These are phyloP conservation scores for Beta macrorhiza DNA, from an alignment of 179 eudicot species.

Conservation along the genomic window DNA sequence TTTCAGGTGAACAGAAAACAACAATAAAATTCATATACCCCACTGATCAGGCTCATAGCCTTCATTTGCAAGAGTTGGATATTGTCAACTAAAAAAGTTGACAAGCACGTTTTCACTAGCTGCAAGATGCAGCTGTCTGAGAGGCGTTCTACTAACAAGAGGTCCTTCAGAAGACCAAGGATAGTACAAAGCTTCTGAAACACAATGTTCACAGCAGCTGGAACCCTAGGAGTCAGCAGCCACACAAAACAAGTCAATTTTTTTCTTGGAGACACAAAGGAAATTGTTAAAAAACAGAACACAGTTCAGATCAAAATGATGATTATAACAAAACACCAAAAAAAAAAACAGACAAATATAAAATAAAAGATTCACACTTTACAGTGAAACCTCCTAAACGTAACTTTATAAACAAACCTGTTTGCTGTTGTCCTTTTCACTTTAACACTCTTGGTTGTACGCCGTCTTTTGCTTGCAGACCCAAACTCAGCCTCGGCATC, in stretches of 20 bases:
- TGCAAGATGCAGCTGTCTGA: slow-evolving; percentile 97
- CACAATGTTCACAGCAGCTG: slow-evolving; percentile 65
- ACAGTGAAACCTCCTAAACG: background rate
- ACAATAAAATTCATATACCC: slow-evolving; percentile 50
- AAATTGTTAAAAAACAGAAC: background rate
- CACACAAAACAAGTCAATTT: slow-evolving; percentile 20
- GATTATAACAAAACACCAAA: background rate
- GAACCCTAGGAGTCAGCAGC: slow-evolving; percentile 47
- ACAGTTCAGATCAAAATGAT: slow-evolving; percentile 6
- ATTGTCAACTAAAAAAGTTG: slow-evolving; percentile 88
- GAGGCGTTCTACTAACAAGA: slow-evolving; percentile 75
- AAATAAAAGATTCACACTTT: background rate
- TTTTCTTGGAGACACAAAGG: background rate
- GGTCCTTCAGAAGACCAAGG: slow-evolving; percentile 72
- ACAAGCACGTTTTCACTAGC: slow-evolving; percentile 75
- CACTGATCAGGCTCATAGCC: slow-evolving; percentile 79
- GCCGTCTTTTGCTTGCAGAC: slow-evolving; percentile 81
- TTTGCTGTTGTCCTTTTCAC: slow-evolving; percentile 59
- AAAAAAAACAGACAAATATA: background rate
- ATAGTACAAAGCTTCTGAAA: slow-evolving; percentile 89
- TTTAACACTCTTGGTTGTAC: slow-evolving; percentile 62
- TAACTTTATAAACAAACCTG: slow-evolving; percentile 38
- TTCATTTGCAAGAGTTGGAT: slow-evolving; percentile 94
- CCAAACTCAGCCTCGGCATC: slow-evolving; percentile 70
- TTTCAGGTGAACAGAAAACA: slow-evolving; percentile 17